Evolutionary conservation across 2,329 filamentous ascomycete genomes (phyloP).

Genomic region (Colletotrichum gloeosporioides): DNA sequence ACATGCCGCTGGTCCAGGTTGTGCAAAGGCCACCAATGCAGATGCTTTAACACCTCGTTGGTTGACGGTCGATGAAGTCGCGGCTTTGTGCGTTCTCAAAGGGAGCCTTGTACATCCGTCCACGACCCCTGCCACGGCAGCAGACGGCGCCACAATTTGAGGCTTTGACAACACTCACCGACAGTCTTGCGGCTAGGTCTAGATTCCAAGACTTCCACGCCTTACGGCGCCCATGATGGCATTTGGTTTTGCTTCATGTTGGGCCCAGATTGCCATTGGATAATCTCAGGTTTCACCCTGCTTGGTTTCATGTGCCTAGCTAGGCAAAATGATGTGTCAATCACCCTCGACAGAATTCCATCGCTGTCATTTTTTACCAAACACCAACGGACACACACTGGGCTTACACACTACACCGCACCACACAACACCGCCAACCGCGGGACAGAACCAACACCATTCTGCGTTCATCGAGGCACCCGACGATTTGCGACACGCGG

Average conservation of each 20-base stretch:
- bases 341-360: background rate
- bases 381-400: background rate
- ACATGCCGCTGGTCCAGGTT: background rate
- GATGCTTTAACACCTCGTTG: background rate
- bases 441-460: background rate
- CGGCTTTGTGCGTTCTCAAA: background rate
- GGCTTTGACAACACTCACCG: background rate
- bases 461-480: background rate
- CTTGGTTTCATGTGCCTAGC: slow-evolving; percentile 7
- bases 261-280: background rate
- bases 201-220: background rate
- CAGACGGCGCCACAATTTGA: background rate
- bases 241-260: background rate
- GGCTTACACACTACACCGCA: background rate
- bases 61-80: background rate
- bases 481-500: background rate
- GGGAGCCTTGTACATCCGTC: background rate
- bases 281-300: background rate
- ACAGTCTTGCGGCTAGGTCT: background rate
- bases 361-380: slow-evolving; percentile 6
- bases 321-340: slow-evolving; percentile 1
- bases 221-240: background rate
- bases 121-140: background rate
- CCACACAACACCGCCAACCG: background rate
- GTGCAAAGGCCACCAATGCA: background rate